These are phyloP conservation scores for Candolleomyces eurysporus DNA, from an alignment of 768 basidiomycete genomes.

Conservation along the genomic window DNA sequence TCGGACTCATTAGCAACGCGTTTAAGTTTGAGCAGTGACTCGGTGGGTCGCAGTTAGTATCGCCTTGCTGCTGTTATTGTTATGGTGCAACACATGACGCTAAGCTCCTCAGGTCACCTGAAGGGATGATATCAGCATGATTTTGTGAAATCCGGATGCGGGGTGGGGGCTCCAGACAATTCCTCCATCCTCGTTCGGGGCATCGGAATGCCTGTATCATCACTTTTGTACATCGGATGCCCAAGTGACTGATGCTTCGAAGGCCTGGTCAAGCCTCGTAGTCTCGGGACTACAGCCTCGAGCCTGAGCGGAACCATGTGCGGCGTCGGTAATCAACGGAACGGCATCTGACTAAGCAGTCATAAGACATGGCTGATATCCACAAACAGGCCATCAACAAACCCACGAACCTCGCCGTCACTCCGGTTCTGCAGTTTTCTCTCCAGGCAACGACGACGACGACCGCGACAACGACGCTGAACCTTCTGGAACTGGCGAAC, in stretches of 20 bases:
- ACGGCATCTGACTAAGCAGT: neutral
- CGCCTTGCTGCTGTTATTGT: no score
- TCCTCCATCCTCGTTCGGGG: no score
- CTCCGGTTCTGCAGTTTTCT: conserved; percentile 1
- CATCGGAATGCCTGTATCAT: no score
- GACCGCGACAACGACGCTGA: neutral
- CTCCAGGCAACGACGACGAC: neutral
- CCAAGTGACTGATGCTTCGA: neutral
- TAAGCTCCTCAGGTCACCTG: no score
- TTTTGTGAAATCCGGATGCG: no score
- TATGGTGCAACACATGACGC: no score
- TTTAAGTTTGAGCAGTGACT: no score
- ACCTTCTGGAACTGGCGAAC: neutral
- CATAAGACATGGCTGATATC: neutral
- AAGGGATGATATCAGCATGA: no score
- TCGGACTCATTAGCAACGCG: no score
- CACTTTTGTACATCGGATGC: no score
- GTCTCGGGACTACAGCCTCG: neutral
- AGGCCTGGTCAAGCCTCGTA: neutral
- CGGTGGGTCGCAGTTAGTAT: no score
- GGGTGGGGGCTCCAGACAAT: no score
- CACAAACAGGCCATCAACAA: conserved; percentile 4
- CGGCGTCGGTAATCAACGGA: neutral
- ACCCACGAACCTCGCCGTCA: neutral
- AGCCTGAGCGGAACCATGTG: neutral